phyloP scores from a whole-genome alignment of 2,329 filamentous ascomycete genomes.

The Colletotrichum sp. region DNA sequence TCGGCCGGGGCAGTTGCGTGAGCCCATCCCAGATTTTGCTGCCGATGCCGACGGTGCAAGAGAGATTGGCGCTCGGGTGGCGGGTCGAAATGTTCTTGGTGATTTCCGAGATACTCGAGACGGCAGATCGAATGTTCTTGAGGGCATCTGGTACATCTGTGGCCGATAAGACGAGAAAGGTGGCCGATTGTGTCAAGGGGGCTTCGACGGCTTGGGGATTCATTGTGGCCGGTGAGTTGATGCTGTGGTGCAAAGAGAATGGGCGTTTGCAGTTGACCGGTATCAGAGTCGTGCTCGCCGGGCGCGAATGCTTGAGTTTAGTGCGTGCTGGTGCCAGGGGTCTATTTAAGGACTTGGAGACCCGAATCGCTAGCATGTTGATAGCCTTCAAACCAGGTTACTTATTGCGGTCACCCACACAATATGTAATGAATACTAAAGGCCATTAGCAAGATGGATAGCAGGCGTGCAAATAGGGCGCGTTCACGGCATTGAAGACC shows the following conservation, averaged over 20 bases:
- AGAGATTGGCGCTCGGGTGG: slow-evolving; percentile 48
- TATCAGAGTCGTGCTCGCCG: background rate
- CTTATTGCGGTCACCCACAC: too few species aligned
- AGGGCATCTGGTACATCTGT: slow-evolving; percentile 37
- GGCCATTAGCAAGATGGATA: background rate
- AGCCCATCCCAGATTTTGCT: slow-evolving; percentile 55
- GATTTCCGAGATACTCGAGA: slow-evolving; percentile 49
- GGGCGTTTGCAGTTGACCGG: background rate
- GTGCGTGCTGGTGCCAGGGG: too few species aligned
- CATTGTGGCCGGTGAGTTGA: slow-evolving; percentile 28
- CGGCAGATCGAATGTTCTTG: slow-evolving; percentile 45
- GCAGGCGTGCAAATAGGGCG: background rate
- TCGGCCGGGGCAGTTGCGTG: slow-evolving; percentile 46
- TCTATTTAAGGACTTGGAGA: too few species aligned
- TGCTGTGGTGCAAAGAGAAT: background rate
- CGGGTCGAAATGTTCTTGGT: slow-evolving; percentile 60
- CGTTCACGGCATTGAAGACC: background rate
- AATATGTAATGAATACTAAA: too few species aligned
- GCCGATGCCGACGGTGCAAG: slow-evolving; percentile 61
- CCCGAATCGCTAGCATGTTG: background rate
- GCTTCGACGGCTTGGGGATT: slow-evolving; percentile 52
- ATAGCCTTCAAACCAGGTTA: background rate
- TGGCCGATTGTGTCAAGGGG: slow-evolving; percentile 56
- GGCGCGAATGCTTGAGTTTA: background rate
- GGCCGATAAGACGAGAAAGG: slow-evolving; percentile 56